Conservation (phyloP, 805 yeast genomes). For the Wickerhamomyces strasburgensis region DNA sequence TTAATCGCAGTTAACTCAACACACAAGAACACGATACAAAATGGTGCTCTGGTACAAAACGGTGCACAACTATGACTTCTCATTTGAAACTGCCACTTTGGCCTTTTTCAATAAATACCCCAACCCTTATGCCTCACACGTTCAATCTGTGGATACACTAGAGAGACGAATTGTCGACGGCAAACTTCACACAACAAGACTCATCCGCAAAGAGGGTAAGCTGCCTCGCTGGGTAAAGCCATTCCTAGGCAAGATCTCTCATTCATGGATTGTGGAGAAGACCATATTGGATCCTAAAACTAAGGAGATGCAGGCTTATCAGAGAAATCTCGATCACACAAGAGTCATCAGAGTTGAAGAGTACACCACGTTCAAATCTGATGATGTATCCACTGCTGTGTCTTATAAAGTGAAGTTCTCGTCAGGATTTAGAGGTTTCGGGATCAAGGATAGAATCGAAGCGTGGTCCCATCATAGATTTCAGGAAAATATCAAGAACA, state of each 20-base stretch:
- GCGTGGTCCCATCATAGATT: constrained; percentile 73
- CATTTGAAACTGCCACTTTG: constrained; percentile 66
- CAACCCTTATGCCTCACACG: constrained; percentile 81
- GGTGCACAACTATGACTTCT: constrained; percentile 52
- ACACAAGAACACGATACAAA: no score
- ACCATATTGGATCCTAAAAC: constrained; percentile 62
- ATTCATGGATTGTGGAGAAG: constrained; percentile 79
- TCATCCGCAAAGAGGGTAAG: constrained; percentile 74
- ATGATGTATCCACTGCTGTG: constrained; percentile 39
- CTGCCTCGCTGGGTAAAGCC: constrained; percentile 78
- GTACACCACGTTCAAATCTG: constrained; percentile 48
- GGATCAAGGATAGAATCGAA: constrained; percentile 72
- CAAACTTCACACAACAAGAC: constrained; percentile 62
- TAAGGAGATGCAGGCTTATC: constrained; percentile 58
- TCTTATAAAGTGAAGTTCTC: constrained; percentile 62
- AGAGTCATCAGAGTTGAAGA: constrained; percentile 77
- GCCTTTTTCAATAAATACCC: constrained; percentile 74
- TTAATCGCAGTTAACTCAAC: no score
- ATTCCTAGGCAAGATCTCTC: constrained; percentile 61
- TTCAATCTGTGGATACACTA: constrained; percentile 75
- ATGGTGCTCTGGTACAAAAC: constrained; percentile 66
- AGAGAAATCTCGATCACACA: constrained; percentile 81
- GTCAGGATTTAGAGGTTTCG: constrained; percentile 57
- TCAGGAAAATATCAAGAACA: constrained; percentile 57
- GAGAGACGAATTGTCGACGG: constrained; percentile 61